Conservation (phyloP, 192 early-diverging fungal genomes). For the Borealophlyctis nickersoniae region DNA sequence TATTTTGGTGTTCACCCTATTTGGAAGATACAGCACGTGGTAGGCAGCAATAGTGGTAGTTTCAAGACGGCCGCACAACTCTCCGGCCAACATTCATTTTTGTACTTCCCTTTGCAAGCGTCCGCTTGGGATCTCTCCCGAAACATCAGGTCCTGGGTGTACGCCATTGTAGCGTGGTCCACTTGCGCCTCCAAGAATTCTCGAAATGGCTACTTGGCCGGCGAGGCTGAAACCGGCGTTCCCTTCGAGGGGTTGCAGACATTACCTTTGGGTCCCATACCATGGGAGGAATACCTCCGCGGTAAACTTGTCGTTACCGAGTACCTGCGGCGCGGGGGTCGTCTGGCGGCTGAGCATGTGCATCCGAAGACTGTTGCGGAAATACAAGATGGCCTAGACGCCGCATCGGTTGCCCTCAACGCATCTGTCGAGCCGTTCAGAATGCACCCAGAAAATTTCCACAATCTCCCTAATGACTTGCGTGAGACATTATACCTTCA, state of each 20-base stretch:
- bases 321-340: conserved; percentile 14
- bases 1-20: conserved; percentile 19
- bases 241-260: too few species aligned
- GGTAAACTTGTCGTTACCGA: conserved; percentile 10
- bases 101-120: background rate
- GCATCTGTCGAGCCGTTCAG: background rate
- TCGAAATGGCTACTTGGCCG: too few species aligned
- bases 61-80: too few species aligned
- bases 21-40: conserved; percentile 19
- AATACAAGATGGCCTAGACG: background rate
- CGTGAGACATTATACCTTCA: conserved; percentile 8
- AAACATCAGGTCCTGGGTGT: conserved; percentile 13
- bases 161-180: conserved; percentile 9
- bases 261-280: conserved; percentile 1
- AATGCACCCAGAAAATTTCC: background rate
- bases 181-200: too few species aligned
- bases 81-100: conserved; percentile 3
- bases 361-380: background rate
- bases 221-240: too few species aligned
- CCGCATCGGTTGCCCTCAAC: background rate
- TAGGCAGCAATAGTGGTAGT: background rate
- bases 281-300: background rate
- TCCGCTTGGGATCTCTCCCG: conserved; percentile 20
- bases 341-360: conserved; percentile 18
- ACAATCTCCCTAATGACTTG: background rate